phyloP scores from a whole-genome alignment of 768 basidiomycete species.

The Suillus plorans region DNA sequence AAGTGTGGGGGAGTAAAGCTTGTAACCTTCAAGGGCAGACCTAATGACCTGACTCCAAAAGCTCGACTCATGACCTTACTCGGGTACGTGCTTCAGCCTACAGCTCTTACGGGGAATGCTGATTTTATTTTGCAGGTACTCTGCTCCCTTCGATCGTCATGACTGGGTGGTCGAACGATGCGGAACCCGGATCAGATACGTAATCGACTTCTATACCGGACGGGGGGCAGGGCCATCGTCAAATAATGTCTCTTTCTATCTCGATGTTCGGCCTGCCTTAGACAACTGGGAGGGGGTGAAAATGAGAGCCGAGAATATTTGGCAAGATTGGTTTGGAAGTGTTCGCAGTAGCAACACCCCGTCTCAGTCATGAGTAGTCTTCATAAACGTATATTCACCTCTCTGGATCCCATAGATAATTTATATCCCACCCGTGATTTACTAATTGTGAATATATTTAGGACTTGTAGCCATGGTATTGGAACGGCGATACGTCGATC shows the following conservation, averaged over 20 bases:
- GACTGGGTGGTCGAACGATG: slow-evolving; percentile 97
- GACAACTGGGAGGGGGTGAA: slow-evolving; percentile 93
- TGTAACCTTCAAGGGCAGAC: slow-evolving; percentile 89
- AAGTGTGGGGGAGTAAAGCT: slow-evolving; percentile 79
- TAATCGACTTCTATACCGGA: slow-evolving; percentile 98
- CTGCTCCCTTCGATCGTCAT: slow-evolving; percentile 93
- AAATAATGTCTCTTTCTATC: slow-evolving; percentile 77
- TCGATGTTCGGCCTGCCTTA: slow-evolving; percentile 92
- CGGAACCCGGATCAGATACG: slow-evolving; percentile 84
- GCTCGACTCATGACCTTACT: slow-evolving; percentile 81
- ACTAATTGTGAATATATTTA: slow-evolving; percentile 15
- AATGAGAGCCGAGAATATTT: slow-evolving; percentile 70
- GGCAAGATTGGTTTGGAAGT: slow-evolving; percentile 36
- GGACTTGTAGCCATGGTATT: not conserved
- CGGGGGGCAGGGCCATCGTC: slow-evolving; percentile 44
- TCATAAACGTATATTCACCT: slow-evolving; percentile 12
- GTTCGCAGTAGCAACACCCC: slow-evolving; percentile 19
- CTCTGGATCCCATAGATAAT: not conserved
- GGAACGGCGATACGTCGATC: not conserved
- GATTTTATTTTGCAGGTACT: slow-evolving; percentile 56
- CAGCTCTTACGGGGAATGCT: not conserved
- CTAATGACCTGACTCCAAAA: slow-evolving; percentile 74
- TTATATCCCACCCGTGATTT: not conserved
- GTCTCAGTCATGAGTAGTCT: slow-evolving; percentile 9
- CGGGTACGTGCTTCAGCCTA: slow-evolving; percentile 56